Evolutionary conservation across 495 filamentous ascomycete species (phyloP).

Genomic region (Penicillium coffeae): DNA sequence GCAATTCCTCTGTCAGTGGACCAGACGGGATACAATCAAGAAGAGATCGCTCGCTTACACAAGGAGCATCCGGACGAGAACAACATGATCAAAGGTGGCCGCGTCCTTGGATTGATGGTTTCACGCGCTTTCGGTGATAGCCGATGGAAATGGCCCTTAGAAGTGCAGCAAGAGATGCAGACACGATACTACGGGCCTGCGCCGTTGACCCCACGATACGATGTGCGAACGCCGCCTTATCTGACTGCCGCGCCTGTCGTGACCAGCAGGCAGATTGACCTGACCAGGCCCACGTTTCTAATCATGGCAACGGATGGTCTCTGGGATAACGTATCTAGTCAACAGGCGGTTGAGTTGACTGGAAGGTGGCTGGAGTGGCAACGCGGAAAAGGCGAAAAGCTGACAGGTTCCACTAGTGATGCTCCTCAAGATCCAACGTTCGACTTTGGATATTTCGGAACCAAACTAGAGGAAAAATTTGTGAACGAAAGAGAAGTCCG

Average conservation of each 20-base stretch:
- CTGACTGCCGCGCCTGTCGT: slow-evolving; percentile 62
- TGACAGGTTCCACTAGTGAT: slow-evolving; percentile 10
- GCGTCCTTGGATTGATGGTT: slow-evolving; percentile 52
- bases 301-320: slow-evolving; percentile 64
- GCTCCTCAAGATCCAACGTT: slow-evolving; percentile 25
- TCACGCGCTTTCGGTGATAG: slow-evolving; percentile 63
- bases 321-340: slow-evolving; percentile 57
- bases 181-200: slow-evolving; percentile 45
- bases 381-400: slow-evolving; percentile 10
- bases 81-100: slow-evolving; percentile 49
- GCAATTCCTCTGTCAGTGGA: slow-evolving; percentile 51
- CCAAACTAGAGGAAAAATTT: slow-evolving; percentile 19
- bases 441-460: slow-evolving; percentile 16
- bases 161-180: slow-evolving; percentile 39
- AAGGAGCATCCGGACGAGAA: slow-evolving; percentile 58
- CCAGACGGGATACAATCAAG: slow-evolving; percentile 53
- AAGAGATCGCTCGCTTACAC: slow-evolving; percentile 48
- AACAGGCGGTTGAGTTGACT: slow-evolving; percentile 58
- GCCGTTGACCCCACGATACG: slow-evolving; percentile 33
- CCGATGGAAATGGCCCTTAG: slow-evolving; percentile 58
- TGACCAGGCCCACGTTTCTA: slow-evolving; percentile 48
- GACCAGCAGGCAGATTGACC: slow-evolving; percentile 49
- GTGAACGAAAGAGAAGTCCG: slow-evolving; percentile 41
- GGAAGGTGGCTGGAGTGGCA: slow-evolving; percentile 48
- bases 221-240: slow-evolving; percentile 56